Evolutionary conservation across 2,329 filamentous ascomycete genomes (phyloP).

Genomic region (Pseudogymnoascus sp.): DNA sequence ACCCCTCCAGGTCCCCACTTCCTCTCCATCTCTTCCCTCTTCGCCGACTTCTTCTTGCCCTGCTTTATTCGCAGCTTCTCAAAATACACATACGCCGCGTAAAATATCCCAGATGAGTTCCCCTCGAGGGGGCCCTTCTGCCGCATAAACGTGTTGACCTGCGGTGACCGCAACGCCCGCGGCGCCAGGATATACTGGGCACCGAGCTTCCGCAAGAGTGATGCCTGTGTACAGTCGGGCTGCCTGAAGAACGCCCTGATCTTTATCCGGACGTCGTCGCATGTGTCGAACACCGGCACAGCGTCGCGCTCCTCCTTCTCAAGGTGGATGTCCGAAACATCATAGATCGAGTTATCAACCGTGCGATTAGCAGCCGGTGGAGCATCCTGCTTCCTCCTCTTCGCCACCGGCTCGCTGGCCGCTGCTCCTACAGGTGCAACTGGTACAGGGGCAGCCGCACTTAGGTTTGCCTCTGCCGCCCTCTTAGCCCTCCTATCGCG

Average conservation of each 20-base stretch:
- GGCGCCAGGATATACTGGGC: slow-evolving; percentile 34
- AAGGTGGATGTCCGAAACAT: slow-evolving; percentile 40
- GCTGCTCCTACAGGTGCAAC: background rate
- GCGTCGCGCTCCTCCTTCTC: slow-evolving; percentile 40
- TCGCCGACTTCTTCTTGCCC: slow-evolving; percentile 45
- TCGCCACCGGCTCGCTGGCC: background rate
- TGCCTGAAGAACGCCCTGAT: slow-evolving; percentile 46
- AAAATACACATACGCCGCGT: slow-evolving; percentile 52
- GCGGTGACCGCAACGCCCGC: slow-evolving; percentile 37
- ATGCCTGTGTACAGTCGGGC: slow-evolving; percentile 44
- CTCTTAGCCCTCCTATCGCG: slow-evolving; percentile 39
- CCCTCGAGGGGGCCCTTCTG: slow-evolving; percentile 45
- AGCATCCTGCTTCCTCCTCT: background rate
- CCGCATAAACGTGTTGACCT: slow-evolving; percentile 44
- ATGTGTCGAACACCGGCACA: slow-evolving; percentile 50
- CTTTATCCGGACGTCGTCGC: slow-evolving; percentile 52
- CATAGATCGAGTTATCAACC: slow-evolving; percentile 24
- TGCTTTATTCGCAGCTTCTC: slow-evolving; percentile 51
- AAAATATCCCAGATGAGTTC: slow-evolving; percentile 45
- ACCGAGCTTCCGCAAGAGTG: slow-evolving; percentile 44
- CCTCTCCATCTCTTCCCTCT: slow-evolving; percentile 47
- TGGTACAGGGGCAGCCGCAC: background rate
- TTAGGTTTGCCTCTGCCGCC: slow-evolving; percentile 15
- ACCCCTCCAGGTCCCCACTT: background rate
- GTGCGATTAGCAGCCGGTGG: background rate